These are phyloP conservation scores for Salix udensis DNA, from an alignment of 345 rosid genomes.

Conservation along the genomic window DNA sequence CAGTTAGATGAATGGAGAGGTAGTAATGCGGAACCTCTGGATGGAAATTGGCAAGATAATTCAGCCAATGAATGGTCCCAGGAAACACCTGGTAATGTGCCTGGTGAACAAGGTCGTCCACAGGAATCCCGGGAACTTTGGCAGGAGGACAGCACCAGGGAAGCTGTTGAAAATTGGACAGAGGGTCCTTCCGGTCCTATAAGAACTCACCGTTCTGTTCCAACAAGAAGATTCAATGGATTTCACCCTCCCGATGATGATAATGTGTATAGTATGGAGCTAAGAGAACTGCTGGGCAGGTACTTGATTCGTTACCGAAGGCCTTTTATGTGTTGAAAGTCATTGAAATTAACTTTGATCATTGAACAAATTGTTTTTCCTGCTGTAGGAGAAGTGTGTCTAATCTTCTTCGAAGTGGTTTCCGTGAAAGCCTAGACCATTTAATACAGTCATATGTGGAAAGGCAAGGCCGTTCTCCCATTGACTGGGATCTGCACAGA, in stretches of 20 bases:
- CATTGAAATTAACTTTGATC: background rate
- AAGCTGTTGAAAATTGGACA: slow-evolving; percentile 58
- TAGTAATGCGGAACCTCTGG: slow-evolving; percentile 47
- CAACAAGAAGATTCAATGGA: slow-evolving; percentile 73
- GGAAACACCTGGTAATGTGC: slow-evolving; percentile 43
- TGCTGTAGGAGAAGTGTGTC: slow-evolving; percentile 89
- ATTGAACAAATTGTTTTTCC: slow-evolving; percentile 9
- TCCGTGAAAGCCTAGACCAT: slow-evolving; percentile 98
- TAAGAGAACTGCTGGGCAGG: slow-evolving; percentile 97
- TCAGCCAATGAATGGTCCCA: slow-evolving; percentile 49
- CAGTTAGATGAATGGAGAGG: slow-evolving; percentile 51
- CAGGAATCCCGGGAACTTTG: slow-evolving; percentile 52
- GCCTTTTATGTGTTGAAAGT: background rate
- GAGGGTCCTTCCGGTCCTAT: slow-evolving; percentile 55
- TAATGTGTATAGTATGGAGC: slow-evolving; percentile 91
- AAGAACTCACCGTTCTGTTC: slow-evolving; percentile 58
- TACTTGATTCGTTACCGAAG: slow-evolving; percentile 19
- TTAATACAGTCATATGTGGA: slow-evolving; percentile 90
- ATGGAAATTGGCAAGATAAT: slow-evolving; percentile 51
- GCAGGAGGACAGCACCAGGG: slow-evolving; percentile 54
- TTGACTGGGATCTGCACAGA: slow-evolving; percentile 90
- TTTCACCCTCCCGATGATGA: slow-evolving; percentile 96
- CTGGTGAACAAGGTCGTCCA: slow-evolving; percentile 38
- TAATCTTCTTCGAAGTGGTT: slow-evolving; percentile 93
- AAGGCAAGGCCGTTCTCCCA: slow-evolving; percentile 80